A percentile compares a stretch with the other conserved stretches of the same genome.
These are phyloP conservation scores for Candida railenensis DNA, from an alignment of 805 yeast species.

Conservation along the genomic window DNA sequence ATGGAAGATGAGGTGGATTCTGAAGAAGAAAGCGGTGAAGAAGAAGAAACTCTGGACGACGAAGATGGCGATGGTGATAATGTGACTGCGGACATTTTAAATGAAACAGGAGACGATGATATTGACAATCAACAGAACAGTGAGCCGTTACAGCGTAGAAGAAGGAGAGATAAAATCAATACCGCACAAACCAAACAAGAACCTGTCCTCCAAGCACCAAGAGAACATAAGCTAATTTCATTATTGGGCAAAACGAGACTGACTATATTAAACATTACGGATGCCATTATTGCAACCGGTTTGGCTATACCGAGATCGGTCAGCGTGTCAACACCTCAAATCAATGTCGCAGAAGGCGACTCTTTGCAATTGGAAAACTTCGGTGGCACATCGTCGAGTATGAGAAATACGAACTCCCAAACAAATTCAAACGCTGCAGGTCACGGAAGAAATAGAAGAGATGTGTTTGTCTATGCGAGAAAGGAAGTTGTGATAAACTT, in stretches of 20 bases:
- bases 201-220: neutral
- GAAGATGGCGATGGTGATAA: constrained; percentile 5
- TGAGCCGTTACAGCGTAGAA: too few relatives aligned
- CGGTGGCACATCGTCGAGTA: neutral
- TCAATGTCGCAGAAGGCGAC: constrained; percentile 2
- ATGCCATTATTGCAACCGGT: constrained; percentile 56
- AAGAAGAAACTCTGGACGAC: constrained; percentile 2
- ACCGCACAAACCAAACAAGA: neutral
- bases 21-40: constrained; percentile 9
- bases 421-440: neutral
- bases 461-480: constrained; percentile 38
- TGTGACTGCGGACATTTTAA: too few relatives aligned
- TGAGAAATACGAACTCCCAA: neutral
- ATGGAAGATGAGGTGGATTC: constrained; percentile 29
- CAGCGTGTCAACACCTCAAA: constrained; percentile 26
- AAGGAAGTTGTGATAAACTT: constrained; percentile 31
- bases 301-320: constrained; percentile 56
- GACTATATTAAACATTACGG: constrained; percentile 46
- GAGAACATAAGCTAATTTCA: neutral
- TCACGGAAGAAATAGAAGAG: constrained; percentile 20
- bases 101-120: constrained; percentile 8
- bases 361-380: neutral
- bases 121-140: constrained; percentile 1
- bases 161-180: neutral
- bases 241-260: constrained; percentile 25